These are phyloP conservation scores for Schizopora paradoxa DNA, from an alignment of 1,284 basidiomycete genomes.

Conservation along the genomic window DNA sequence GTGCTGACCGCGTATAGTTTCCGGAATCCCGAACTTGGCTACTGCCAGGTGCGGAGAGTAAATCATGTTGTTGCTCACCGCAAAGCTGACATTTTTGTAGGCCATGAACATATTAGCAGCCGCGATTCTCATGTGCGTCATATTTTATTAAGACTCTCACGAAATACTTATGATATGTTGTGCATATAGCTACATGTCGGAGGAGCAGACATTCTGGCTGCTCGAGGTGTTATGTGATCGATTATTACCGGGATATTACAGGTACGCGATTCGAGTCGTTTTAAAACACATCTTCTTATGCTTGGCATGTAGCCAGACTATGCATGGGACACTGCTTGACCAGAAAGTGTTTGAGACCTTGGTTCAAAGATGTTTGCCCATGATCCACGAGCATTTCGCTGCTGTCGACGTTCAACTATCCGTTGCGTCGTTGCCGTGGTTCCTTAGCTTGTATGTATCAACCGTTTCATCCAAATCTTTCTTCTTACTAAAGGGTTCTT, in stretches of 20 bases:
- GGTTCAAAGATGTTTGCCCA: conserved; percentile 85
- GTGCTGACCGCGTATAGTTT: conserved; percentile 97
- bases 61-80: background rate
- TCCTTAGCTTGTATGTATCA: conserved; percentile 76
- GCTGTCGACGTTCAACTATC: conserved; percentile 93
- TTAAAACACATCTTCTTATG: conserved; percentile 15
- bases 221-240: conserved; percentile 94
- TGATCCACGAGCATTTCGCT: conserved; percentile 93
- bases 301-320: conserved; percentile 79
- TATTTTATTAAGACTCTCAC: background rate
- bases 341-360: conserved; percentile 97
- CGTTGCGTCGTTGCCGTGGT: conserved; percentile 97
- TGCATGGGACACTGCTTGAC: conserved; percentile 98
- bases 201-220: conserved; percentile 98
- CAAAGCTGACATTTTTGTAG: conserved; percentile 34
- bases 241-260: conserved; percentile 95
- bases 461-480: background rate
- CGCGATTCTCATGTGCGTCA: conserved; percentile 79
- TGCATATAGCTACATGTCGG: conserved; percentile 85
- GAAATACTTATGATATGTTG: conserved; percentile 13
- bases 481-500: conserved; percentile 1
- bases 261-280: no score
- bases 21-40: conserved; percentile 92
- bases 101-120: conserved; percentile 94
- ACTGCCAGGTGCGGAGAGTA: conserved; percentile 57